A percentile compares a stretch with the other conserved stretches of the same genome.
Evolutionary conservation across 345 rosid species (phyloP).

Genomic region (Eutrema yunnanense): DNA sequence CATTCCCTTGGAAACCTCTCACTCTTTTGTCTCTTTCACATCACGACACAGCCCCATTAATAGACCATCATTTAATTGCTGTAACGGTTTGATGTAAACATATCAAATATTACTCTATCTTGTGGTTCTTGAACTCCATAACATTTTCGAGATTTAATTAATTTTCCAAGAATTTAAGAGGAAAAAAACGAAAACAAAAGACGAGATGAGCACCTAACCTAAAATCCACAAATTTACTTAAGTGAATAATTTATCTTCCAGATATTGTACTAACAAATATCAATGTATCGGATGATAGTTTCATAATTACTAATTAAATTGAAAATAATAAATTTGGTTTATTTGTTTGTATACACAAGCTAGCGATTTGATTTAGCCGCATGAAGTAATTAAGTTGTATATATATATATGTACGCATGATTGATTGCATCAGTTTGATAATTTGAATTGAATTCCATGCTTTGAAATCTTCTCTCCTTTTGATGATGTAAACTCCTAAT

Average conservation of each 20-base stretch:
- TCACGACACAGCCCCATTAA: background rate
- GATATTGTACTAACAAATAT: background rate
- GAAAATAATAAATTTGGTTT: background rate
- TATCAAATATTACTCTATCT: background rate
- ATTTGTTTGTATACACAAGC: no score
- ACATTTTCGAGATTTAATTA: background rate
- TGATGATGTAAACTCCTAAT: no score
- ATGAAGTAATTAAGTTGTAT: background rate
- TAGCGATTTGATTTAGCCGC: background rate
- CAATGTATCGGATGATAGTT: background rate
- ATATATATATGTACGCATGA: background rate
- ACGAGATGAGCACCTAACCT: background rate
- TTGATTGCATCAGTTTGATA: background rate
- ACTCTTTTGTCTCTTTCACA: constrained; percentile 19
- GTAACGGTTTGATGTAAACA: constrained; percentile 12
- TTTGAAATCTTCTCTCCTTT: no score
- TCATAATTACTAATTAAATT: background rate
- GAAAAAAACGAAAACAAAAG: background rate
- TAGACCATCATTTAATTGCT: constrained; percentile 11
- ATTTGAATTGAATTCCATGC: no score
- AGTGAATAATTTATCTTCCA: background rate
- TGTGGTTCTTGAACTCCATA: background rate
- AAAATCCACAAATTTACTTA: background rate
- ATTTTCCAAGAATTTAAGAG: background rate
- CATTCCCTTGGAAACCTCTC: constrained; percentile 3